Evolutionary conservation across 1,284 basidiomycete species (phyloP).

Genomic region (Trichosporon ovoides): DNA sequence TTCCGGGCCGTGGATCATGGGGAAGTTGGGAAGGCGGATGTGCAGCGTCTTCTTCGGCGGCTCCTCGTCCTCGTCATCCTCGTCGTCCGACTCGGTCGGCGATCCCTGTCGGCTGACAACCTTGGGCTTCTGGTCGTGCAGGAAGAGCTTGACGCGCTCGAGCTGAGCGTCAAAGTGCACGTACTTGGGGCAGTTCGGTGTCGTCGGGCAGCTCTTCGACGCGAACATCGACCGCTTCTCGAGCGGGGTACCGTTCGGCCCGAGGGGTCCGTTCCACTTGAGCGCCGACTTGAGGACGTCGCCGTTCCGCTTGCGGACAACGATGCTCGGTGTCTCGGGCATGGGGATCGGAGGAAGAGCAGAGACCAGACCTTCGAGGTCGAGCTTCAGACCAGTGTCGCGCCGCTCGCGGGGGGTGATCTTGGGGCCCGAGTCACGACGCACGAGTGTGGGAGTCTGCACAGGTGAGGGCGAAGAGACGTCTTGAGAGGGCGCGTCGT

Average conservation of each 20-base stretch:
- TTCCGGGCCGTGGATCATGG: constrained; percentile 47
- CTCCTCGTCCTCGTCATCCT: constrained; percentile 60
- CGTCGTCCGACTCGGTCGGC: constrained; percentile 75
- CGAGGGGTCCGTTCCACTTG: constrained; percentile 59
- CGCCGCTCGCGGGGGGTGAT: constrained; percentile 18
- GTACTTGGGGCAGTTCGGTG: constrained; percentile 66
- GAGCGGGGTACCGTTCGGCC: constrained; percentile 32
- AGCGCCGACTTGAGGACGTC: constrained; percentile 87
- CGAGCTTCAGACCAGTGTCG: constrained; percentile 47
- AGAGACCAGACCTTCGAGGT: constrained; percentile 39
- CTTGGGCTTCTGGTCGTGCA: constrained; percentile 85
- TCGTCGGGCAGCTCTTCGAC: constrained; percentile 61
- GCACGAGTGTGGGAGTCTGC: constrained; percentile 4
- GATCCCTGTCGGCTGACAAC: constrained; percentile 88
- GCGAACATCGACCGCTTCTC: constrained; percentile 54
- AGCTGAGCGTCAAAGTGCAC: constrained; percentile 91
- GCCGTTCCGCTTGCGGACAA: constrained; percentile 81
- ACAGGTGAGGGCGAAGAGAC: constrained; percentile 10
- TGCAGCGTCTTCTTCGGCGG: constrained; percentile 40
- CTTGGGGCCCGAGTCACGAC: constrained; percentile 10
- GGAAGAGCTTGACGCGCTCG: constrained; percentile 82
- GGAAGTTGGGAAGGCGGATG: constrained; percentile 55
- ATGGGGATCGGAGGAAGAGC: background rate
- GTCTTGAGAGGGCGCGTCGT: constrained; percentile 12
- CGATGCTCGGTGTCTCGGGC: constrained; percentile 20